Conservation (phyloP, 2,329 filamentous ascomycete species). For the Phyllosticta paracitricarpa region DNA sequence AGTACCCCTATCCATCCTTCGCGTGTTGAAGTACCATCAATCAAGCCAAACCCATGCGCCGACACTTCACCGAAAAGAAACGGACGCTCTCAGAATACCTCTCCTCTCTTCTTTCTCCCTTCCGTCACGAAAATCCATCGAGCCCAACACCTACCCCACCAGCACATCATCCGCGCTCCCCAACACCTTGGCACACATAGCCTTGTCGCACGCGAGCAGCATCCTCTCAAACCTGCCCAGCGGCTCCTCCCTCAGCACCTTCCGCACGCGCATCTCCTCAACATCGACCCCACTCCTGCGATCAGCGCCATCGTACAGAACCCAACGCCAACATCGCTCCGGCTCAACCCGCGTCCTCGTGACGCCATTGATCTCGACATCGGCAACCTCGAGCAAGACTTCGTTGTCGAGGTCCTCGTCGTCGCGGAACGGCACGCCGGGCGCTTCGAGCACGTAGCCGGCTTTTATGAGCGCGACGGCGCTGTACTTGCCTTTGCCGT, state of each 20-base stretch:
- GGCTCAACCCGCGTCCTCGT: neutral
- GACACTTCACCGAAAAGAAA: too few species aligned
- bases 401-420: neutral
- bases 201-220: conserved; percentile 2
- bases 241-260: conserved; percentile 7
- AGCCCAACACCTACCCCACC: too few species aligned
- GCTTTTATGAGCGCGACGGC: conserved; percentile 3
- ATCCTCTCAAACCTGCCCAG: conserved; percentile 3
- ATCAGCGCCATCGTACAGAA: neutral
- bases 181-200: neutral
- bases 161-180: neutral
- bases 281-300: neutral
- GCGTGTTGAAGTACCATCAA: too few species aligned
- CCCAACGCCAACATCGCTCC: neutral
- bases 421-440: neutral
- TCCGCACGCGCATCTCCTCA: neutral
- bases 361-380: neutral
- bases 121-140: too few species aligned
- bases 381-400: neutral
- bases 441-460: neutral
- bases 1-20: too few species aligned
- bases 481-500: conserved; percentile 8
- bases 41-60: too few species aligned
- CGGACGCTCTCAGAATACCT: too few species aligned
- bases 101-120: too few species aligned